Base-by-base conservation (phyloP, 768 basidiomycete genomes). In the Boletellus sp. region DNA sequence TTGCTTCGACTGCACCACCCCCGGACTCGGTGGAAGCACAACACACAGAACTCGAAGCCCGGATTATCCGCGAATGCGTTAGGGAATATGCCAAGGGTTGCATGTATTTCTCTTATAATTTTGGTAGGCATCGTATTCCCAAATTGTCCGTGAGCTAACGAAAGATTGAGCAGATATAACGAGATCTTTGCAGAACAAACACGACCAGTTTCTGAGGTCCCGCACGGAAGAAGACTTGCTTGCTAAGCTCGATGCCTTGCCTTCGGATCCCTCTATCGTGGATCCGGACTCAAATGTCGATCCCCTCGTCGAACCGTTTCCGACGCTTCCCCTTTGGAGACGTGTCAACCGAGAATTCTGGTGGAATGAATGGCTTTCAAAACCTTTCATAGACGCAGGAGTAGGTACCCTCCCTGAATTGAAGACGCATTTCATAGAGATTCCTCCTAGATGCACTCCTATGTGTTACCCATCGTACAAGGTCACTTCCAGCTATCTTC, bases 311-410 rank as follows among this genome's bases (percentile, higher is more conserved):
- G 94, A 96, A 64, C 90, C 92, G 0, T 76, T 80, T 52, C 72
- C 85, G 1, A 82, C 81, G 0, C 75, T 94, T 13, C 94, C 96
- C 0, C 76, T 97, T 4, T 97, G 95, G 94, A 78, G 93, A 23
- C 76, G 93, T 12, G 90, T 93, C 1, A 91, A 97, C 58, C 78
- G 79, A 41, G 85, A 88, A 37, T 98, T 91, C 66, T 98, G 94
- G 89, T 98, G 94, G 92, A 99, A 98, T 61, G 90, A 93, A 59
- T 84, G 83, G 77, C 76, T 98, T 50, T 77, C 81, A 23, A 86
- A 86, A 56, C 85, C 90, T 2, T 87, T 99, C 56, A 73, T 92
- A 34, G 91, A 97, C 53, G 85, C 85, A 39, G 93, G 94, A 19
- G 92, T 93, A 70, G 50, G 80, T 69, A 15, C 16, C 36, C 22